Percentiles rank a stretch among this genome's conserved stretches.
phyloP scores from a whole-genome alignment of 768 basidiomycete genomes.

The Termitomyces sp. region DNA sequence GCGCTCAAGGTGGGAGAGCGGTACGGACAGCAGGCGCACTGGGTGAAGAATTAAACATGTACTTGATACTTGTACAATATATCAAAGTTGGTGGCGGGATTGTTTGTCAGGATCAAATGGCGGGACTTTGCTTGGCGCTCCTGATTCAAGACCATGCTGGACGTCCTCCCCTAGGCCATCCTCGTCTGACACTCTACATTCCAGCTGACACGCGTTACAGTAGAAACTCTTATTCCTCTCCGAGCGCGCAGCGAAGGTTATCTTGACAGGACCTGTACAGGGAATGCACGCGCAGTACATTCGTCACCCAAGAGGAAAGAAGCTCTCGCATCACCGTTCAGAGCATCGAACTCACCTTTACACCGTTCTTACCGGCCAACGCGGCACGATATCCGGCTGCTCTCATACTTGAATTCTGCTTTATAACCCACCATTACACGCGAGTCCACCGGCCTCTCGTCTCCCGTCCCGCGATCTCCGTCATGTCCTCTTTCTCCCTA shows the following conservation, averaged over 20 bases:
- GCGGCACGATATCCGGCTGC: background rate
- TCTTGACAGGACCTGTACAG: background rate
- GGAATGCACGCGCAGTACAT: background rate
- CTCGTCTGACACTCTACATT: too few species aligned
- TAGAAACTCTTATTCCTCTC: background rate
- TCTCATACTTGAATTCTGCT: background rate
- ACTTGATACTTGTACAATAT: background rate
- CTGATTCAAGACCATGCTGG: too few species aligned
- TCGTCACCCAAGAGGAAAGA: background rate
- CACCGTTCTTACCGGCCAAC: background rate
- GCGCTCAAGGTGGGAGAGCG: slow-evolving; percentile 65
- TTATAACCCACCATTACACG: background rate
- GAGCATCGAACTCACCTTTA: background rate
- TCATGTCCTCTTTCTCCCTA: slow-evolving; percentile 7
- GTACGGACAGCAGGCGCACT: slow-evolving; percentile 92
- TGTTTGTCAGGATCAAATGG: background rate
- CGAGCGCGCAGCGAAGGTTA: background rate
- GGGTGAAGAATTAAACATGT: slow-evolving; percentile 39
- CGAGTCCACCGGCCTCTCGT: background rate
- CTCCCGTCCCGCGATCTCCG: background rate
- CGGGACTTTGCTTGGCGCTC: background rate
- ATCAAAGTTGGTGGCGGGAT: too few species aligned
- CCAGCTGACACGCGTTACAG: too few species aligned
- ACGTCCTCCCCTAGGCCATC: too few species aligned
- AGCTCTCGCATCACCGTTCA: background rate